Evolutionary conservation across 2,329 filamentous ascomycete species (phyloP).

Genomic region (Aureobasidium sp.): DNA sequence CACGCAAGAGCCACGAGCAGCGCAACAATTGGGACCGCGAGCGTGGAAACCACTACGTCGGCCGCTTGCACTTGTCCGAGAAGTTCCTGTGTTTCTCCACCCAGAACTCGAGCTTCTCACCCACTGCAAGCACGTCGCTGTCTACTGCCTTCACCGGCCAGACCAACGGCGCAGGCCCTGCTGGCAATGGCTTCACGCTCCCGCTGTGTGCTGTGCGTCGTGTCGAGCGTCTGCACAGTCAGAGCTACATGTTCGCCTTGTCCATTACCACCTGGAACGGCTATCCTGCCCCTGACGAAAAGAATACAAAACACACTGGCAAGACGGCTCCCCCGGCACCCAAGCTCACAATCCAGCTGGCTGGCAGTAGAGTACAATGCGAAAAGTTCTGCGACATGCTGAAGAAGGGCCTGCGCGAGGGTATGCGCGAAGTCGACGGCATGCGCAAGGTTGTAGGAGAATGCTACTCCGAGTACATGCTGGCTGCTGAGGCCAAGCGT

Average conservation of each 20-base stretch:
- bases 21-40: constrained; percentile 58
- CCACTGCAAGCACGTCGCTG: constrained; percentile 68
- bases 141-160: constrained; percentile 85
- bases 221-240: constrained; percentile 87
- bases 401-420: constrained; percentile 80
- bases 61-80: constrained; percentile 89
- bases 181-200: constrained; percentile 91
- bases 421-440: constrained; percentile 80
- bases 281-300: constrained; percentile 48
- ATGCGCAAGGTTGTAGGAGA: constrained; percentile 72
- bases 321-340: constrained; percentile 59
- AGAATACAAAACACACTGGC: constrained; percentile 28
- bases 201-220: constrained; percentile 85
- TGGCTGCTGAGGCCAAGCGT: constrained; percentile 46
- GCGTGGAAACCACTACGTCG: constrained; percentile 64
- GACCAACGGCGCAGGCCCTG: constrained; percentile 85
- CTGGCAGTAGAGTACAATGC: constrained; percentile 79
- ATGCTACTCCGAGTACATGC: constrained; percentile 81
- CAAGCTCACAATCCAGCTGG: constrained; percentile 84
- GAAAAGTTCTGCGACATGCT: constrained; percentile 94
- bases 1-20: constrained; percentile 47
- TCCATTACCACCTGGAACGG: constrained; percentile 93
- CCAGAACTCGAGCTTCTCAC: constrained; percentile 78
- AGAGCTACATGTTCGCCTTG: constrained; percentile 85
- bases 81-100: constrained; percentile 96